These are phyloP conservation scores for Akanthomyces dipterigenus DNA, from an alignment of 2,329 filamentous ascomycete genomes.

Conservation along the genomic window DNA sequence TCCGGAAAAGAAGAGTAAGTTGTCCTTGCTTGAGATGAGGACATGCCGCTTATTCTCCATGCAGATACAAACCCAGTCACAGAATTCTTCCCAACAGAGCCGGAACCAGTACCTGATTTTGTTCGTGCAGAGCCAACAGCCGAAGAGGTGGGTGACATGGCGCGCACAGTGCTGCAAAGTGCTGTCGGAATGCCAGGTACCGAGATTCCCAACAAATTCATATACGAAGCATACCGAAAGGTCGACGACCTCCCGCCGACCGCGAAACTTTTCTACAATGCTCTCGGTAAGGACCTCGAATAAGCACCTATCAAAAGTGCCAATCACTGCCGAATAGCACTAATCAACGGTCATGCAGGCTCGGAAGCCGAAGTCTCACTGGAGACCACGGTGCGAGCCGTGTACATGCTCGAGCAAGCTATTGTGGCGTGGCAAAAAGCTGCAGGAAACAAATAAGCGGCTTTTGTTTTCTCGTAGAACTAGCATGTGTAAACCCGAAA, in stretches of 20 bases:
- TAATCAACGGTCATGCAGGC: conserved; percentile 20
- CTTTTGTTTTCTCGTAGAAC: neutral
- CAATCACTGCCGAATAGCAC: neutral
- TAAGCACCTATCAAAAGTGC: neutral
- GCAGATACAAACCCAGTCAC: conserved; percentile 24
- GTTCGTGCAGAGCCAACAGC: conserved; percentile 19
- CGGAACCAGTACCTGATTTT: conserved; percentile 14
- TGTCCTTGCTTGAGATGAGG: neutral
- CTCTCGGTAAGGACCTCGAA: conserved; percentile 22
- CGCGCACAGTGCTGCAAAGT: conserved; percentile 18
- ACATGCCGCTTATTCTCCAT: neutral
- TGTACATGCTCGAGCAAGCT: conserved; percentile 32
- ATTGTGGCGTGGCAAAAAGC: conserved; percentile 29
- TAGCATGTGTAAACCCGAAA: neutral
- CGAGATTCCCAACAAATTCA: neutral
- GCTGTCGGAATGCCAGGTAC: conserved; percentile 7
- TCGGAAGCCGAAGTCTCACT: conserved; percentile 27
- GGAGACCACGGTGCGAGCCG: conserved; percentile 27
- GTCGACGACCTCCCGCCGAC: conserved; percentile 25
- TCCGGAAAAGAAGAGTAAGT: conserved; percentile 26
- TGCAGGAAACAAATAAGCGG: neutral
- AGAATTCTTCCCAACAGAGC: conserved; percentile 29
- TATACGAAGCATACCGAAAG: conserved; percentile 26
- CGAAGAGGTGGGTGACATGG: conserved; percentile 20
- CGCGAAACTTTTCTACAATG: conserved; percentile 26